Evolutionary conservation across 345 rosid species (phyloP).

Genomic region (Durio zibethinus): DNA sequence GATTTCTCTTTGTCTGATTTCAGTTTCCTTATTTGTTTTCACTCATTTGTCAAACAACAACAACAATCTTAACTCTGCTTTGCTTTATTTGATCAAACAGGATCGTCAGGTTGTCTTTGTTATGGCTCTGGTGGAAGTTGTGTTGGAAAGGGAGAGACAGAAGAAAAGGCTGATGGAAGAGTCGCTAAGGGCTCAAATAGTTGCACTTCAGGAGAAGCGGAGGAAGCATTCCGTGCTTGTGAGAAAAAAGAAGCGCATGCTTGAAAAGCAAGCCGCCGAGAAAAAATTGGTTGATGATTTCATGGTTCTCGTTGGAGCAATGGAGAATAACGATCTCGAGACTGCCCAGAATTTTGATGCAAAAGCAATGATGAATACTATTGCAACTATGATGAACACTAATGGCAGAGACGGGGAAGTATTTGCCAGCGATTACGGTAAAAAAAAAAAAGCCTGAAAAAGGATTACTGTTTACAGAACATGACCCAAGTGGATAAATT

Average conservation of each 20-base stretch:
- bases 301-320: background rate
- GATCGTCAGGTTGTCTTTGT: background rate
- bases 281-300: background rate
- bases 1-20: background rate
- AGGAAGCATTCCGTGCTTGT: background rate
- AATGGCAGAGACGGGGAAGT: background rate
- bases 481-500: background rate
- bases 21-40: background rate
- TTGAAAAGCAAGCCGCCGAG: background rate
- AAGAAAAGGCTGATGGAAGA: background rate
- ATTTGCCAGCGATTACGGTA: background rate
- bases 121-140: background rate
- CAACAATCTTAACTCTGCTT: background rate
- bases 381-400: background rate
- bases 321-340: background rate
- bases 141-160: background rate
- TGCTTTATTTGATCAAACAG: background rate
- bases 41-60: no score
- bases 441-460: background rate
- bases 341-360: background rate
- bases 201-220: background rate
- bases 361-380: background rate
- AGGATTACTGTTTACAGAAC: background rate
- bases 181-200: background rate
- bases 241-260: background rate